Conservation (phyloP, 495 filamentous ascomycete species). For the Neurospora cerealis region DNA sequence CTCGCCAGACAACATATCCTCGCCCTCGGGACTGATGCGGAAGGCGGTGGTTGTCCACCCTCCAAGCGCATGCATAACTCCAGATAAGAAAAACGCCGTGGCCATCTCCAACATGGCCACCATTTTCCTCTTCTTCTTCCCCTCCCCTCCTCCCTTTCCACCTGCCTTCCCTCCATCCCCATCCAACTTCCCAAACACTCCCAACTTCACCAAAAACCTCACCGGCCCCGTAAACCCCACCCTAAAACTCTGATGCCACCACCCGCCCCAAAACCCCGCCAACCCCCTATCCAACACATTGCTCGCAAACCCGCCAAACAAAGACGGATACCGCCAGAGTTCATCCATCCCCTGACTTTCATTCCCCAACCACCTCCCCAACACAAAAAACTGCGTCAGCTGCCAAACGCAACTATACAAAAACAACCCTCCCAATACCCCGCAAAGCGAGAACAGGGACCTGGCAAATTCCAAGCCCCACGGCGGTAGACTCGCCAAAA, state of each 20-base stretch:
- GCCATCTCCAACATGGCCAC: background rate
- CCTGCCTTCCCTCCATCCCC: background rate
- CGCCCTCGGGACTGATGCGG: no score
- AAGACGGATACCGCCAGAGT: slow-evolving; percentile 56
- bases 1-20: no score
- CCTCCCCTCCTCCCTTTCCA: no score
- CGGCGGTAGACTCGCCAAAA: slow-evolving; percentile 29
- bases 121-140: background rate
- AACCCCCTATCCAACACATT: slow-evolving; percentile 56
- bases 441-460: background rate
- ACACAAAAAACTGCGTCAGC: slow-evolving; percentile 40
- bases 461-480: background rate
- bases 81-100: no score
- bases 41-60: no score
- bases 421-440: slow-evolving; percentile 1
- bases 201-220: slow-evolving; percentile 30
- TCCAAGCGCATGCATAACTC: no score
- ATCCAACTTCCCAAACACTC: background rate
- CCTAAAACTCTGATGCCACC: slow-evolving; percentile 87
- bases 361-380: slow-evolving; percentile 35
- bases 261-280: slow-evolving; percentile 67
- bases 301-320: slow-evolving; percentile 44
- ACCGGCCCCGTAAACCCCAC: slow-evolving; percentile 54
- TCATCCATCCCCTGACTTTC: slow-evolving; percentile 12
- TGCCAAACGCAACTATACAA: slow-evolving; percentile 36